phyloP scores from a whole-genome alignment of 768 basidiomycete genomes.

The Daedaleopsis nitida region DNA sequence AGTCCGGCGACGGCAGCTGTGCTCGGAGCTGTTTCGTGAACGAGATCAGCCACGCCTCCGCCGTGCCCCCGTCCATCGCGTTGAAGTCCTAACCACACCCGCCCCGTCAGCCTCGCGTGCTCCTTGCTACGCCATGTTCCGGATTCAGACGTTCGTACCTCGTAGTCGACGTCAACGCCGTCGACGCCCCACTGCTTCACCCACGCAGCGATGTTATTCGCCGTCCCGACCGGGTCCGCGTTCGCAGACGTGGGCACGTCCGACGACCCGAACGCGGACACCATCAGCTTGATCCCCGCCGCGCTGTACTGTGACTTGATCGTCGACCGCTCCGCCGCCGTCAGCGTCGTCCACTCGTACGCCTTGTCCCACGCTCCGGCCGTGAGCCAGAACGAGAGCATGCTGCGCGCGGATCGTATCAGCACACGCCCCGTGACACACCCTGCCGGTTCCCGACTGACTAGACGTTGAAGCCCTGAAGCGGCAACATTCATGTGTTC shows the following conservation, averaged over 20 bases:
- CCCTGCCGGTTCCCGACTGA: slow-evolving; percentile 12
- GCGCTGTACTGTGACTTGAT: slow-evolving; percentile 50
- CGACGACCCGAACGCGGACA: slow-evolving; percentile 53
- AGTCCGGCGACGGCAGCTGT: slow-evolving; percentile 37
- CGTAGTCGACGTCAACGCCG: slow-evolving; percentile 59
- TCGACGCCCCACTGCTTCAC: slow-evolving; percentile 50
- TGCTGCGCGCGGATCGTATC: slow-evolving; percentile 21
- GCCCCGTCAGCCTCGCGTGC: not conserved
- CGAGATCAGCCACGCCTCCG: slow-evolving; percentile 47
- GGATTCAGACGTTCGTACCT: slow-evolving; percentile 30
- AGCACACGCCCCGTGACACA: not conserved
- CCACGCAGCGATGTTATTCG: slow-evolving; percentile 47
- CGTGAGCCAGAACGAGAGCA: slow-evolving; percentile 44
- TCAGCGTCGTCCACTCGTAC: slow-evolving; percentile 44
- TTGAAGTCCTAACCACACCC: slow-evolving; percentile 55
- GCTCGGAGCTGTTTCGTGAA: slow-evolving; percentile 39
- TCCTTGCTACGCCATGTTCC: not conserved
- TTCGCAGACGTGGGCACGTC: slow-evolving; percentile 47
- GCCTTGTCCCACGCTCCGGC: slow-evolving; percentile 49
- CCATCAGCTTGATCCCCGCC: slow-evolving; percentile 60
- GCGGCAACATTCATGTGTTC: no score
- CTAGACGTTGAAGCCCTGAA: slow-evolving; percentile 37
- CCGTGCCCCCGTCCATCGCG: slow-evolving; percentile 56
- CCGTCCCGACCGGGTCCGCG: slow-evolving; percentile 39
- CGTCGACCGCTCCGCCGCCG: slow-evolving; percentile 39